These are phyloP conservation scores for Colletotrichum orbiculare DNA, from an alignment of 2,329 filamentous ascomycete species.

Conservation along the genomic window DNA sequence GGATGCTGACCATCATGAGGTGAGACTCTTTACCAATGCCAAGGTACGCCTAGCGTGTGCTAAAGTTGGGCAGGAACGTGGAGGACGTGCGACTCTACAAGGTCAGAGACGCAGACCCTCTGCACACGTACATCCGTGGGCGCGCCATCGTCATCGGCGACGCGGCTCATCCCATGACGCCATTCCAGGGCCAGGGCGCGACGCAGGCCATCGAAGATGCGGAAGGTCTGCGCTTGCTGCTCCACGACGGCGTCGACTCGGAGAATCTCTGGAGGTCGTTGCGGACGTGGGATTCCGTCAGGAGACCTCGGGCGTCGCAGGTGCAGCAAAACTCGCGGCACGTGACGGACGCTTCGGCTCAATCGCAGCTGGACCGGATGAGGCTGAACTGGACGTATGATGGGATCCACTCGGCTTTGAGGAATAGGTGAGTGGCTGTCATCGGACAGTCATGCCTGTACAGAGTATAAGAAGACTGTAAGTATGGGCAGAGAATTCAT, in stretches of 20 bases:
- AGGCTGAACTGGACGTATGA: conserved; percentile 30
- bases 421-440: conserved; percentile 7
- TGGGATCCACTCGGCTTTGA: conserved; percentile 27
- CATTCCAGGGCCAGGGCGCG: conserved; percentile 32
- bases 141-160: conserved; percentile 31
- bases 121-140: conserved; percentile 47
- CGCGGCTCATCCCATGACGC: conserved; percentile 35
- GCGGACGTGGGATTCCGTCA: conserved; percentile 28
- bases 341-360: conserved; percentile 26
- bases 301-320: conserved; percentile 31
- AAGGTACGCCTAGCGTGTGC: background rate
- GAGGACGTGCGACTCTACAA: conserved; percentile 23
- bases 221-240: conserved; percentile 18
- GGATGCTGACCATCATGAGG: conserved; percentile 28
- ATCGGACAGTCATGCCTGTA: background rate
- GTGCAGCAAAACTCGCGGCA: conserved; percentile 31
- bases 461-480: background rate
- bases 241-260: conserved; percentile 19
- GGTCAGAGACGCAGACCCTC: conserved; percentile 50
- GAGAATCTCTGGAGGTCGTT: background rate
- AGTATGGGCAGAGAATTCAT: background rate
- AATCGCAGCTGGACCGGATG: conserved; percentile 30
- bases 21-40: background rate
- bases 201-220: conserved; percentile 34
- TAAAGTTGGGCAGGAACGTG: conserved; percentile 3